Evolutionary conservation across 2,329 filamentous ascomycete genomes (phyloP), one percentile per base, ranked within the genome.

Genomic region (Arachnomyces sp.): DNA sequence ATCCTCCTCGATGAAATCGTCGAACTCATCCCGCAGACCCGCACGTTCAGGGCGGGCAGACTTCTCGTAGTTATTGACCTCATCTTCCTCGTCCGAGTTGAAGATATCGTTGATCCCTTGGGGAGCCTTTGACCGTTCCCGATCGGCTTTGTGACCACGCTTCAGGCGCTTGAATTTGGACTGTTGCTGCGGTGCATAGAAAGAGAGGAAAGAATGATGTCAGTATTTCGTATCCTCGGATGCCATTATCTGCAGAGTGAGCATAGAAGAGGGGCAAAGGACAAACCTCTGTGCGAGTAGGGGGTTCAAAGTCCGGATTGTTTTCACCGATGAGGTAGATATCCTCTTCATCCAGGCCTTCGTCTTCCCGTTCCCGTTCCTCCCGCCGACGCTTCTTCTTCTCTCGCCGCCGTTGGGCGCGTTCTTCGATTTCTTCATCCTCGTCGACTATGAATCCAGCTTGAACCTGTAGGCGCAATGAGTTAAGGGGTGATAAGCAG

Each of bases 401-500:
- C 61, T 83, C 82, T 49, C 76, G 70, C 29, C 77, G 74, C 51
- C 71, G 62, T 42, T 66, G 64, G 46, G 78, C 76, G 51, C 74
- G 76, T 38, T 74, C 81, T 38, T 82, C 83, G 44, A 85, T 83
- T 40, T 87, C 82, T 51, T 87, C 83, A 46, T 90, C 88, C 56
- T 94, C 89, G 55, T 94, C 87, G 48, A 94, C 87, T 50, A 98
- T 95, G 66, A 96, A 98, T 17, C 89, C 90, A 69, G 94, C 88
- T 38, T 84, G 84, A 49, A 94, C 77, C 88, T 94, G 20, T 34
- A 18, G 33, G 44, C 20, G 20, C 20, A 38, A 41, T 25, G 40
- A 31, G 43, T 56, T 39, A 50, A n/a, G n/a, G 47, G 48, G 16
- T 16, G 34, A 41, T n/a, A 37, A 40, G 16, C 18, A 17, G 31